phyloP scores from a whole-genome alignment of 1,139 yeast species.

The Candida tetrigidarum region DNA sequence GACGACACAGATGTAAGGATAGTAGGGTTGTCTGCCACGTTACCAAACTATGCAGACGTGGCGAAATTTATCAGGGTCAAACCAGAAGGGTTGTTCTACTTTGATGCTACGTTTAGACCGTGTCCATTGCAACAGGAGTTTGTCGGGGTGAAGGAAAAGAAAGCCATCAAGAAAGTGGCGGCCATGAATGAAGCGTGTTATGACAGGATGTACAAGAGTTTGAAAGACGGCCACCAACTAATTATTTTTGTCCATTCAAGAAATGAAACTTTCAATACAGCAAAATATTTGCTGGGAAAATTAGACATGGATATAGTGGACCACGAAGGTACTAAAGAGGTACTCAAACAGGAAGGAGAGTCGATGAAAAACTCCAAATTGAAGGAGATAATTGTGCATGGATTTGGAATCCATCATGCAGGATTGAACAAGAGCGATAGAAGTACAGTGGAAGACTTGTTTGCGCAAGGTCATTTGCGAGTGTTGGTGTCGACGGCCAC shows the following conservation, averaged over 20 bases:
- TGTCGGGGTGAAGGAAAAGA: conserved; percentile 85
- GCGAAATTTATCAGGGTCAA: conserved; percentile 80
- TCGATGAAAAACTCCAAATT: conserved; percentile 57
- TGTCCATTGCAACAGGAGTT: conserved; percentile 91
- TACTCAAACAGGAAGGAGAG: conserved; percentile 66
- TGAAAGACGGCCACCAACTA: conserved; percentile 64
- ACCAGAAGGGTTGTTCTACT: conserved; percentile 67
- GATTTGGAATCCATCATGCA: conserved; percentile 95
- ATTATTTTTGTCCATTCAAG: conserved; percentile 94
- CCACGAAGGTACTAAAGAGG: conserved; percentile 65
- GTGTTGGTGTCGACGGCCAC: conserved; percentile 94
- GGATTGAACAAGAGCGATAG: conserved; percentile 81
- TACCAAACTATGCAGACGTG: conserved; percentile 90
- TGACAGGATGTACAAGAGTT: conserved; percentile 75
- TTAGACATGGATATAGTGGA: conserved; percentile 54
- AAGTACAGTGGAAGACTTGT: conserved; percentile 78
- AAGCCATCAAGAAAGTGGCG: conserved; percentile 73
- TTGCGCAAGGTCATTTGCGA: conserved; percentile 83
- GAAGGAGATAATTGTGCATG: conserved; percentile 64
- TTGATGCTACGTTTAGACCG: conserved; percentile 85
- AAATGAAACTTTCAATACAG: conserved; percentile 88
- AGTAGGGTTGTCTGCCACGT: conserved; percentile 91
- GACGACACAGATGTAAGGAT: conserved; percentile 58
- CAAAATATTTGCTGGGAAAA: conserved; percentile 69
- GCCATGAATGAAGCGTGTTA: conserved; percentile 94